A percentile compares a stretch with the other conserved stretches of the same genome.
Conservation (phyloP, 1,284 basidiomycete species). For the Malassezia restricta region DNA sequence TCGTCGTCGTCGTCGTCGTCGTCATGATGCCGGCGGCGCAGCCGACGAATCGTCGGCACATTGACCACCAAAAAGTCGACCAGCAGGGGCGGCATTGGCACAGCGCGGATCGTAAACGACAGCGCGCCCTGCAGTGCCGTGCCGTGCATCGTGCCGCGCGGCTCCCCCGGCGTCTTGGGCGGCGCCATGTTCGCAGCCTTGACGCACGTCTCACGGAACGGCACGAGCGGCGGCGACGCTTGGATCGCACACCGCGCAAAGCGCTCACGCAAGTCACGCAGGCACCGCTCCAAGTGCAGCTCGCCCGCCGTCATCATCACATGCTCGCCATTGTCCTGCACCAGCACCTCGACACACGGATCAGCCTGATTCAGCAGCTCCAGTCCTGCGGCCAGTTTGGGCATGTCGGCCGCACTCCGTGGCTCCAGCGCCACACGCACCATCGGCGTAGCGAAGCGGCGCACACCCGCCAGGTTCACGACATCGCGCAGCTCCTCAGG, state of each 20-base stretch:
- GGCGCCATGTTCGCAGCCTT: slow-evolving; percentile 63
- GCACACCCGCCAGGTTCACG: slow-evolving; percentile 41
- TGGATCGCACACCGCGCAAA: slow-evolving; percentile 89
- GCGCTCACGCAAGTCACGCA: slow-evolving; percentile 85
- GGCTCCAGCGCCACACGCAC: slow-evolving; percentile 92
- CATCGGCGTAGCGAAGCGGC: slow-evolving; percentile 58
- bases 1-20: slow-evolving; percentile 34
- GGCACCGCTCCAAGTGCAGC: slow-evolving; percentile 87
- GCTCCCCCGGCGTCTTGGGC: slow-evolving; percentile 60
- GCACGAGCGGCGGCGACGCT: slow-evolving; percentile 87
- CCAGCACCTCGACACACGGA: slow-evolving; percentile 91
- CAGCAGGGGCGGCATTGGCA: slow-evolving; percentile 61
- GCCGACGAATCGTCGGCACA: slow-evolving; percentile 48
- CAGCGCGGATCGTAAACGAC: slow-evolving; percentile 69
- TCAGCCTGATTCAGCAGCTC: slow-evolving; percentile 86
- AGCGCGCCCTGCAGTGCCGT: slow-evolving; percentile 61
- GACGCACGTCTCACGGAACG: slow-evolving; percentile 89
- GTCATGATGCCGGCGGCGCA: slow-evolving; percentile 21
- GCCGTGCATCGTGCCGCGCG: slow-evolving; percentile 67
- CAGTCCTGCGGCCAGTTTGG: slow-evolving; percentile 74
- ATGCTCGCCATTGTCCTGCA: slow-evolving; percentile 93
- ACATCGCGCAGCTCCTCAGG: slow-evolving; percentile 8
- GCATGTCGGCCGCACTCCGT: slow-evolving; percentile 69
- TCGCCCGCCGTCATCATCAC: slow-evolving; percentile 95
- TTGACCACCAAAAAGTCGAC: slow-evolving; percentile 68